These are phyloP conservation scores for Metschnikowia shivogae DNA, from an alignment of 805 yeast genomes.

Conservation along the genomic window DNA sequence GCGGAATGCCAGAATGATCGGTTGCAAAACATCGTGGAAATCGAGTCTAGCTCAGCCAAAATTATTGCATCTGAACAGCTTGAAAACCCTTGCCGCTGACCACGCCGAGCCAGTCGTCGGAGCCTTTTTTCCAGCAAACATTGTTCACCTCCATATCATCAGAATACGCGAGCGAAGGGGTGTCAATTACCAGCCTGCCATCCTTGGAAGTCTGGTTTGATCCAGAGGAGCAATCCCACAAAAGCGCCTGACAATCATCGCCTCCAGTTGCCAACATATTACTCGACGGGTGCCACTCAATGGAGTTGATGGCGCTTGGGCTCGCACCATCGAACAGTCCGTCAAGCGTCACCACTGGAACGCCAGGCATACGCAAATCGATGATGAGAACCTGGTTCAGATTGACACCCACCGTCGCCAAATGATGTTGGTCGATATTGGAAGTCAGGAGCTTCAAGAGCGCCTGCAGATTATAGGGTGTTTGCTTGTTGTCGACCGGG, in stretches of 20 bases:
- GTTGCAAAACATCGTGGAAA: no score
- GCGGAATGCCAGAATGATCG: no score
- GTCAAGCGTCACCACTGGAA: conserved; percentile 65
- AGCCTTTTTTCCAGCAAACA: conserved; percentile 61
- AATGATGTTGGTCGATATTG: conserved; percentile 71
- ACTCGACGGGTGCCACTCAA: conserved; percentile 80
- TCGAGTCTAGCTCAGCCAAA: no score
- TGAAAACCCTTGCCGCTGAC: conserved; percentile 68
- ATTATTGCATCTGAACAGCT: conserved; percentile 39
- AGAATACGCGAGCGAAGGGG: conserved; percentile 48
- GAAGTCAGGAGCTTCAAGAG: conserved; percentile 74
- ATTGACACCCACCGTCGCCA: conserved; percentile 78
- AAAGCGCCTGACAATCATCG: conserved; percentile 68
- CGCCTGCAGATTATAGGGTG: conserved; percentile 43
- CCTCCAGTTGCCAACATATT: conserved; percentile 61
- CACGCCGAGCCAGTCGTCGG: conserved; percentile 80
- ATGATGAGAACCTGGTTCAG: conserved; percentile 63
- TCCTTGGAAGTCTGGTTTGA: conserved; percentile 6
- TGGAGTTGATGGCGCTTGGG: conserved; percentile 60
- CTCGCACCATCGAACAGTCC: conserved; percentile 51
- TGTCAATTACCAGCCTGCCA: conserved; percentile 20
- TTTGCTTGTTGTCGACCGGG: neutral
- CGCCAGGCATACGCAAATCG: conserved; percentile 85
- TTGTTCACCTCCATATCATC: conserved; percentile 73
- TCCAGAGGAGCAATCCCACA: conserved; percentile 54